phyloP scores from a whole-genome alignment of 371 early-diverging fungal genomes.

The Blyttiomyces sp. region DNA sequence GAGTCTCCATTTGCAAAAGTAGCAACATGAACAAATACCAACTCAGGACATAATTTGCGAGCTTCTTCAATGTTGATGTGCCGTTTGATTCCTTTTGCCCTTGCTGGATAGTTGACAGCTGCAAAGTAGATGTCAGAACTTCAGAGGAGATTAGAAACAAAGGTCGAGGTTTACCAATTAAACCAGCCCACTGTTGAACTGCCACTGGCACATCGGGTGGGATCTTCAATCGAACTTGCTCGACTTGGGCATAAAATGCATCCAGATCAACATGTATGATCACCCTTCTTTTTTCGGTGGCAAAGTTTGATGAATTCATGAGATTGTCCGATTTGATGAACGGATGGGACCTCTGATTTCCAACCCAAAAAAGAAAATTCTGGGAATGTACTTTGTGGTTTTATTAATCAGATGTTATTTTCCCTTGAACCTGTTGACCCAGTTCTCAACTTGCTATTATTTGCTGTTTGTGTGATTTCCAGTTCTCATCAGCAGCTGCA shows the following conservation, averaged over 20 bases:
- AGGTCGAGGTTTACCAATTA: constrained; percentile 55
- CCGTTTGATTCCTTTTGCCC: constrained; percentile 53
- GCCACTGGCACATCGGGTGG: constrained; percentile 68
- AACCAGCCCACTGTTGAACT: constrained; percentile 84
- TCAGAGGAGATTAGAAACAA: no score
- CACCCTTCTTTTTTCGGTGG: no score
- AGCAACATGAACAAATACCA: constrained; percentile 78
- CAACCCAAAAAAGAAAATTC: no score
- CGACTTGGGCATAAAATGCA: constrained; percentile 39
- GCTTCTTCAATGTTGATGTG: constrained; percentile 14
- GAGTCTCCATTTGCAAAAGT: constrained; percentile 68
- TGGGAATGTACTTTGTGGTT: no score
- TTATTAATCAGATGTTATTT: no score
- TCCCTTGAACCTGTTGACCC: no score
- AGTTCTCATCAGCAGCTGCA: no score
- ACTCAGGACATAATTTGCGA: constrained; percentile 41
- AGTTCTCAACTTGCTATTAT: no score
- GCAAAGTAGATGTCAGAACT: constrained; percentile 41
- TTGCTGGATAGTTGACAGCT: constrained; percentile 73
- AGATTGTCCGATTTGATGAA: no score
- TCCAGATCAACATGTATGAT: constrained; percentile 36
- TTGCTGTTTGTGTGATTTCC: no score
- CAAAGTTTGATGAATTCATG: no score
- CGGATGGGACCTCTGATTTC: no score
- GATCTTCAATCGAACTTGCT: constrained; percentile 61